These are phyloP conservation scores for Glarea lozoyensis DNA, from an alignment of 495 filamentous ascomycete species.

Conservation along the genomic window DNA sequence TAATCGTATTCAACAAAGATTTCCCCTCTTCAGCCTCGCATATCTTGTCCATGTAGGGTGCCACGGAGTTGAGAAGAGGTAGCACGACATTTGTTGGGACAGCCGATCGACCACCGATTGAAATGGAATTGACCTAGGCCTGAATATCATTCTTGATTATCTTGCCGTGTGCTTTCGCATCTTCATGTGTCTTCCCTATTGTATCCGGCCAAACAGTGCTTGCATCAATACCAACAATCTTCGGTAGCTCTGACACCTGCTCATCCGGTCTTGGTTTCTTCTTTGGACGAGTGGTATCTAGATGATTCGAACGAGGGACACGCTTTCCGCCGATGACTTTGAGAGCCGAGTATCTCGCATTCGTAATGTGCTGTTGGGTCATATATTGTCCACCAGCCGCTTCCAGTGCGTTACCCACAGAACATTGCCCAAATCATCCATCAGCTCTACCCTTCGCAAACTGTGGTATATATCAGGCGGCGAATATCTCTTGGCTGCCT, in stretches of 20 bases:
- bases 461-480: background rate
- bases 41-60: conserved; percentile 69
- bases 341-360: background rate
- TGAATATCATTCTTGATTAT: conserved; percentile 1
- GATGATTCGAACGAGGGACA: background rate
- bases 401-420: background rate
- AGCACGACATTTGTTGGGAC: background rate
- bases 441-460: background rate
- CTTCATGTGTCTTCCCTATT: background rate
- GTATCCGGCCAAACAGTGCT: background rate
- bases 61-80: conserved; percentile 42
- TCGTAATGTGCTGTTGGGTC: background rate
- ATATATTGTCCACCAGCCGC: background rate
- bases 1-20: background rate
- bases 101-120: background rate
- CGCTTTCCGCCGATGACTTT: background rate
- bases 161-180: background rate
- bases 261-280: background rate
- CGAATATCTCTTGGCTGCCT: background rate
- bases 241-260: background rate
- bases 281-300: background rate
- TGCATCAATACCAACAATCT: background rate
- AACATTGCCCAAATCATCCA: background rate
- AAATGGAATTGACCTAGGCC: background rate
- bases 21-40: conserved; percentile 57